Evolutionary conservation across 129 eudicot genomes (phyloP).

Genomic region (Centella asiatica): DNA sequence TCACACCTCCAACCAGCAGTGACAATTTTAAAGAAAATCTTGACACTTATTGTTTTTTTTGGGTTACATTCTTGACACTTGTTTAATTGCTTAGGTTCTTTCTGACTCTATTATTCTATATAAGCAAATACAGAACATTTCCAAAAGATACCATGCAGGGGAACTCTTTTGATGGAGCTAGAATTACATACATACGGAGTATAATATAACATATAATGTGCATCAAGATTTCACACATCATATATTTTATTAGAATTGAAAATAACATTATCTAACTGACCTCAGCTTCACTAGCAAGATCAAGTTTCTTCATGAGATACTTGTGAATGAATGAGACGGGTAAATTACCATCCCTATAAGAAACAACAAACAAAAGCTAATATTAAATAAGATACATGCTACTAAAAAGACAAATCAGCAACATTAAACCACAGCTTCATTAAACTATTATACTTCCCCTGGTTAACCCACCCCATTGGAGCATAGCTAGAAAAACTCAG

Average conservation of each 20-base stretch:
- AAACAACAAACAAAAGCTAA: neutral
- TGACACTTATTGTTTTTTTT: no score
- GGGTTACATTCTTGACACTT: no score
- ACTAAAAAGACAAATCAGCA: no score
- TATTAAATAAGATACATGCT: neutral
- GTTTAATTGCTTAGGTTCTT: no score
- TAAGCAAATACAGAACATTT: neutral
- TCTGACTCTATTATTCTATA: neutral
- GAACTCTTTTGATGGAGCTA: neutral
- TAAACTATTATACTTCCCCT: no score
- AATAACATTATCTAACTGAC: neutral
- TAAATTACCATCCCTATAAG: slow-evolving; percentile 1
- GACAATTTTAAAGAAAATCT: no score
- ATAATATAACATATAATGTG: neutral
- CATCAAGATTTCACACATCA: neutral
- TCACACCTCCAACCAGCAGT: no score
- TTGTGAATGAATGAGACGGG: slow-evolving; percentile 1
- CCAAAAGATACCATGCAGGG: neutral
- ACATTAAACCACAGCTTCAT: no score
- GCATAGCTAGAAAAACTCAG: no score
- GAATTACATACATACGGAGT: no score
- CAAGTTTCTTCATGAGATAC: neutral
- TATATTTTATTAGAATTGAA: neutral
- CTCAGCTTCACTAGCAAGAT: slow-evolving; percentile 3
- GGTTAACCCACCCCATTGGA: no score